Conservation (phyloP, 1,284 basidiomycete species). For the Hemileia vastatrix region DNA sequence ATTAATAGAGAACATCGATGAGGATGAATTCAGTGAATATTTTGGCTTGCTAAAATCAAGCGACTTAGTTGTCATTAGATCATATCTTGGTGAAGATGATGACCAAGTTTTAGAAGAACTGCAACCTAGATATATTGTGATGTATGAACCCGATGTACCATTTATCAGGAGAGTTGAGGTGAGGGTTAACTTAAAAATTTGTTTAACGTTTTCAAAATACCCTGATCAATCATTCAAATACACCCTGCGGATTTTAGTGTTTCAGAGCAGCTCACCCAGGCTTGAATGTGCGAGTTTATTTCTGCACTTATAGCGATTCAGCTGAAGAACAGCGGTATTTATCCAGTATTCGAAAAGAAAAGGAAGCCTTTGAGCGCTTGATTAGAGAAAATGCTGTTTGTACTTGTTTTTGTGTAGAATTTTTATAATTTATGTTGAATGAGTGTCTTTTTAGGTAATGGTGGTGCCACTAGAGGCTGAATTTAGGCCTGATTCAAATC, state of each 20-base stretch:
- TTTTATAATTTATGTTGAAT: not conserved
- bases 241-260: conserved; percentile 51
- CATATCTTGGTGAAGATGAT: conserved; percentile 86
- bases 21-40: conserved; percentile 60
- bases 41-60: conserved; percentile 73
- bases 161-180: conserved; percentile 90
- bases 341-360: conserved; percentile 75
- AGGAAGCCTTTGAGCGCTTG: conserved; percentile 84
- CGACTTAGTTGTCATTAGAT: conserved; percentile 72
- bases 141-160: conserved; percentile 89
- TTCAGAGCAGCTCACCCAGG: conserved; percentile 72
- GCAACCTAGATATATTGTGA: conserved; percentile 78
- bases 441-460: conserved; percentile 55
- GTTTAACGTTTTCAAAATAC: not conserved
- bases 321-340: conserved; percentile 95
- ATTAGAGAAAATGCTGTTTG: conserved; percentile 83
- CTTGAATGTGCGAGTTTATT: conserved; percentile 79
- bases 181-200: conserved; percentile 28
- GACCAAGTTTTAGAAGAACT: conserved; percentile 80
- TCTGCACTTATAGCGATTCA: conserved; percentile 83
- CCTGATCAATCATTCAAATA: not conserved
- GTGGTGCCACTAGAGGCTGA: conserved; percentile 78
- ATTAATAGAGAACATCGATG: conserved; percentile 20
- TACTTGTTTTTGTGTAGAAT: conserved; percentile 23
- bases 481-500: conserved; percentile 48